Conservation (phyloP, 768 basidiomycete species). For the Pluteus cervinus region DNA sequence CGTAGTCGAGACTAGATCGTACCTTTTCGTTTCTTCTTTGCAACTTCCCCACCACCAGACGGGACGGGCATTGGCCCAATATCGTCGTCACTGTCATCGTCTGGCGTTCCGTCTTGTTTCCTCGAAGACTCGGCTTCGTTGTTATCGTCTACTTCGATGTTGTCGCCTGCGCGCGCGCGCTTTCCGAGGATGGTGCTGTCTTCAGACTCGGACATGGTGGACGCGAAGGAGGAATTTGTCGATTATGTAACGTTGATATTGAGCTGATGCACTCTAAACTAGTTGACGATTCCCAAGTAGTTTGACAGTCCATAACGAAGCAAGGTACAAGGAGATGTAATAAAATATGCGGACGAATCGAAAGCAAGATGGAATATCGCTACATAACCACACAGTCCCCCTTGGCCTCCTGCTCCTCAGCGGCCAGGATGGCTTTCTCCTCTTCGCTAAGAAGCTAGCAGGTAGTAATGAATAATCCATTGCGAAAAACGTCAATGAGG, state of each 20-base stretch:
- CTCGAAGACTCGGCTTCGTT: constrained; percentile 7
- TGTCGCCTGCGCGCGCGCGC: constrained; percentile 39
- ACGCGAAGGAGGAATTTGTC: too few relatives aligned
- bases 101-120: constrained; percentile 33
- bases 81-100: constrained; percentile 70
- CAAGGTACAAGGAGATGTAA: too few relatives aligned
- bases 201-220: constrained; percentile 32
- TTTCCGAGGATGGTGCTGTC: constrained; percentile 60
- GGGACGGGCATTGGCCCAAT: constrained; percentile 88
- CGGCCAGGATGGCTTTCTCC: constrained; percentile 55
- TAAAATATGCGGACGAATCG: too few relatives aligned
- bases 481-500: not conserved
- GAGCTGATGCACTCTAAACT: too few relatives aligned
- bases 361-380: not conserved
- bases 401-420: constrained; percentile 41
- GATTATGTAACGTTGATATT: too few relatives aligned
- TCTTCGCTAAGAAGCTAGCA: constrained; percentile 54
- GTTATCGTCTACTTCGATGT: constrained; percentile 16
- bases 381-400: constrained; percentile 58
- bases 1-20: constrained; percentile 15
- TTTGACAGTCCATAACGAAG: too few relatives aligned
- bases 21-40: constrained; percentile 87
- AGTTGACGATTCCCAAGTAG: too few relatives aligned
- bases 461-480: constrained; percentile 1
- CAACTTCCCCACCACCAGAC: constrained; percentile 28